Conservation (phyloP, 805 yeast genomes). For the Sungouiozyma intestinalis region DNA sequence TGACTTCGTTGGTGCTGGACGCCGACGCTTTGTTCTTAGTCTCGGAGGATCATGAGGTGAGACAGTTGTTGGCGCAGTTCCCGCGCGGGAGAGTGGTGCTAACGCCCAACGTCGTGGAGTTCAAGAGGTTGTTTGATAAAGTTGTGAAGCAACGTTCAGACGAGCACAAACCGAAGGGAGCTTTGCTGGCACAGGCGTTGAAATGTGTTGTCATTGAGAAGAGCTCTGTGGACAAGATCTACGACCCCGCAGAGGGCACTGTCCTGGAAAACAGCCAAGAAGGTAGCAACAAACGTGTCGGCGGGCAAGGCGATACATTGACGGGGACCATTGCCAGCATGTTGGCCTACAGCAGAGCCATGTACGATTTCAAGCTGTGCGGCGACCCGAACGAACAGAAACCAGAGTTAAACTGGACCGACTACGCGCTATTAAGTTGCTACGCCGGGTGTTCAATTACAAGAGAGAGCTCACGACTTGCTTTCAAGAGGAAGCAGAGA, state of each 20-base stretch:
- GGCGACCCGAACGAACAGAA: constrained; percentile 30
- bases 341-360: constrained; percentile 64
- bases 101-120: constrained; percentile 89
- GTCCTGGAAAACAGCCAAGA: constrained; percentile 34
- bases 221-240: constrained; percentile 53
- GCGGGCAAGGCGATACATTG: constrained; percentile 94
- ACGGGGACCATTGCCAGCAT: constrained; percentile 80
- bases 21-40: constrained; percentile 80
- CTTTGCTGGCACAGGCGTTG: constrained; percentile 15
- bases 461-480: constrained; percentile 51
- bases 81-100: constrained; percentile 54
- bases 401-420: constrained; percentile 23
- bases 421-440: constrained; percentile 42
- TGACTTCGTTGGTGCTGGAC: constrained; percentile 70
- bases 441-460: constrained; percentile 65
- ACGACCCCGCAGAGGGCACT: constrained; percentile 22
- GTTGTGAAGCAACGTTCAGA: constrained; percentile 26
- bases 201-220: constrained; percentile 43
- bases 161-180: constrained; percentile 26
- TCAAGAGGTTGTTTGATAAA: constrained; percentile 51
- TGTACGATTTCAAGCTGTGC: constrained; percentile 55
- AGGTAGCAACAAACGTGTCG: constrained; percentile 76
- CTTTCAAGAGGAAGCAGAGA: constrained; percentile 56
- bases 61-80: constrained; percentile 32
- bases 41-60: constrained; percentile 26